Base-by-base conservation (phyloP, 352 stramenopile genomes). In the Thalassiosira ordinaria region DNA sequence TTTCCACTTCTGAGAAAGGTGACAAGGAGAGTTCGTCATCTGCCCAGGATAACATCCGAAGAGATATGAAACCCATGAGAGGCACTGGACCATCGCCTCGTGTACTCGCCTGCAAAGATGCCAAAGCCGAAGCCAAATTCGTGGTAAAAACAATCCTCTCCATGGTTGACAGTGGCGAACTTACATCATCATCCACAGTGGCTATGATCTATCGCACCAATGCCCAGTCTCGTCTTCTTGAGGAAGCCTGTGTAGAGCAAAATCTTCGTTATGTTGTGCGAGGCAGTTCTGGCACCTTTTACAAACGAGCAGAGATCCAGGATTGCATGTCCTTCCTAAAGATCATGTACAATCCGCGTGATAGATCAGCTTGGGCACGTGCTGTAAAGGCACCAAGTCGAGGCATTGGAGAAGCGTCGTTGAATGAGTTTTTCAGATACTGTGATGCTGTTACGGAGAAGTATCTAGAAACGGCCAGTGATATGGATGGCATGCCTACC, bases 151-250 rank as follows among this genome's bases (percentile, higher is more conserved):
- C 65, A 26, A 82, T 93, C 44, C 77, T 75, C 33, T 64, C 87
- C 14, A 86, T 86, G 74, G 63, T 88, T 20, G 76, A 75, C 11
- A 71, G 56, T 31, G 74, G 71, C 3, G 73, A 86, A 14, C 49
- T 89, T 16, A 52, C 52, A 13, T 47, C 68, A 14, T 35, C 76
- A n/a, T 77, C 80, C 5, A 84, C 78, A 13, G 80, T 93, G 7
- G 88, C 87, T 2, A 67, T 95, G 8, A 83, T 95, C 49, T 94
- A 95, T 69, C 64, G 90, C 22, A 93, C 88, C 8, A 93, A 95
- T 72, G 87, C 90, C 14, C 90, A 95, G 64, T 91, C 85, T 18
- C 75, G 88, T 24, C 69, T 85, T 13, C 37, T 95, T 7, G 90
- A 95, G 57, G 84, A 91, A 72, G 88, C 85, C n/a, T 92, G 88